Base-by-base conservation (phyloP, 2,329 filamentous ascomycete genomes). In the Emydomyces testavorans region DNA sequence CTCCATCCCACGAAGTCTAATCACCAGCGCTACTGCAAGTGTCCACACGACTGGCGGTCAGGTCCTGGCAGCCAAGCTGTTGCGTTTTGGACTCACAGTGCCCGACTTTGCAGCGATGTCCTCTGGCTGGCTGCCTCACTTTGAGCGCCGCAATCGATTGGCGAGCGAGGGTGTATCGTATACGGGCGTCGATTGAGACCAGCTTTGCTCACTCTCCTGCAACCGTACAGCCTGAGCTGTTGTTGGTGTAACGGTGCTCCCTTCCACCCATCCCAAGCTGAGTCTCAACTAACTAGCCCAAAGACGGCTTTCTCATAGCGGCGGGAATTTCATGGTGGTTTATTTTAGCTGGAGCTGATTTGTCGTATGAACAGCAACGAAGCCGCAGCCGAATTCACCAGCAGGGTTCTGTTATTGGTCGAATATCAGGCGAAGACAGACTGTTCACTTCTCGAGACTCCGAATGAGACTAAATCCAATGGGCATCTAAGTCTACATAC, bases 51-150 rank as follows among this genome's bases (percentile, higher is more conserved):
- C 42, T 16, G 8, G 10, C 15, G 3, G 13, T 15, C 29, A 21
- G 16, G 7, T 8, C 10, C 20, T 21, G 29, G 43, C 43, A 37
- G 43, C 48, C 44, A 47, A 46, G 24, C 37, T 8, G 4, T 28
- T 1, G n/a, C 11, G 10, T 40, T n/a, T n/a, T n/a, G n/a, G n/a
- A n/a, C n/a, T n/a, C n/a, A n/a, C n/a, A 20, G 40, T 44, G 49
- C 49, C 49, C 49, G 39, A 32, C 36, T 43, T 46, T 43, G 49
- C 43, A 18, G 34, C 13, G n/a, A 10, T 4, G 29, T 7, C 13
- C n/a, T 45, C 34, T 45, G 48, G 31, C 20, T 42, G 42, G 48
- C 37, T 24, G 48, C 48, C 42, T 42, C 48, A 46, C 48, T 50
- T 45, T 50, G 48, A 45, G 36, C 20, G 13, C 29, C 15, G 32